These are phyloP conservation scores for Theileria orientalis DNA, from an alignment of 169 alveolate genomes.

Conservation along the genomic window DNA sequence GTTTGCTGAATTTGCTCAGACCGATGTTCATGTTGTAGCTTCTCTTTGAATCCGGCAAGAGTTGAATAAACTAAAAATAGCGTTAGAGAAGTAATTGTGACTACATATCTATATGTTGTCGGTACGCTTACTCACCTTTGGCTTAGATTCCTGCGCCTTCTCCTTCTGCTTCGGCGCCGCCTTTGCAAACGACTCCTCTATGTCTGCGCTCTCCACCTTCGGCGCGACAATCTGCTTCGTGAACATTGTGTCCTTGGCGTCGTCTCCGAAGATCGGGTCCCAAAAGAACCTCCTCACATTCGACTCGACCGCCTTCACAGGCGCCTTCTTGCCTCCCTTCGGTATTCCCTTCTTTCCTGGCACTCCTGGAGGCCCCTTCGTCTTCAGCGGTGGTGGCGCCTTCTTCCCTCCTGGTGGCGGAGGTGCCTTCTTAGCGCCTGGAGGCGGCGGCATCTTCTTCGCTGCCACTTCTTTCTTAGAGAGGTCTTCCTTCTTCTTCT, in stretches of 20 bases:
- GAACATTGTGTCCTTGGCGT: slow-evolving; percentile 83
- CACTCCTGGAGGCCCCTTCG: slow-evolving; percentile 59
- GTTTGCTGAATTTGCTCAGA: slow-evolving; percentile 83
- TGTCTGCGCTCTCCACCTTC: slow-evolving; percentile 75
- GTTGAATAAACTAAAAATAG: slow-evolving; percentile 72
- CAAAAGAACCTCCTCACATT: slow-evolving; percentile 85
- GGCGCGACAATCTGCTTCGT: slow-evolving; percentile 77
- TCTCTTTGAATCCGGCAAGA: slow-evolving; percentile 88
- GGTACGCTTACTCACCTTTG: not conserved
- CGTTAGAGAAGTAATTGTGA: slow-evolving; percentile 17
- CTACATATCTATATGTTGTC: slow-evolving; percentile 20
- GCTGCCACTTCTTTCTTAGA: slow-evolving; percentile 60
- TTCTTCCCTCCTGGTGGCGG: slow-evolving; percentile 73
- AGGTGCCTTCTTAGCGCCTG: slow-evolving; percentile 60
- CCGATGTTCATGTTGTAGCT: slow-evolving; percentile 89
- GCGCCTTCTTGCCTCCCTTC: slow-evolving; percentile 31
- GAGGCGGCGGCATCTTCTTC: slow-evolving; percentile 46
- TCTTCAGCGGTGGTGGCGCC: slow-evolving; percentile 67
- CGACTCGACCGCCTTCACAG: slow-evolving; percentile 71
- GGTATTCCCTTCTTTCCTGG: slow-evolving; percentile 17
- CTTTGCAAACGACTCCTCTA: slow-evolving; percentile 76
- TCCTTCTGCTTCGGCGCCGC: slow-evolving; percentile 63
- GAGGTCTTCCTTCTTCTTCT: slow-evolving; percentile 38
- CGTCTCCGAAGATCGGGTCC: slow-evolving; percentile 87
- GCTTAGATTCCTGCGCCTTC: slow-evolving; percentile 35